Evolutionary conservation across 805 yeast genomes (phyloP).

Genomic region (Wickerhamiella australiensis): DNA sequence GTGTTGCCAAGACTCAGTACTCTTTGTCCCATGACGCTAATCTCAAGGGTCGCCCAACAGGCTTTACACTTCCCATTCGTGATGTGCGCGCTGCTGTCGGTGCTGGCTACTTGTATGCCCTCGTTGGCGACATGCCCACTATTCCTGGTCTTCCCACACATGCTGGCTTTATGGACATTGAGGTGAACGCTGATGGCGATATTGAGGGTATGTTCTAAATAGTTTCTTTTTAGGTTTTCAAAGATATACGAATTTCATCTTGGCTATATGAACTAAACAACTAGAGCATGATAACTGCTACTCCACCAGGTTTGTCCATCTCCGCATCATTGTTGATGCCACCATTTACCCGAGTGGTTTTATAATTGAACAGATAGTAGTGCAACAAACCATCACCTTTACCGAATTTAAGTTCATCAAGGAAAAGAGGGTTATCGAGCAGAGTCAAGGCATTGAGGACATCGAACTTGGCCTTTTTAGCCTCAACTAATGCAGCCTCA

Average conservation of each 20-base stretch:
- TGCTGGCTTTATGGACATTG: slow-evolving; percentile 95
- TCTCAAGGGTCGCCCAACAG: slow-evolving; percentile 89
- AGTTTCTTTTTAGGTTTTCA: neutral
- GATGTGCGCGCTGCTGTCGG: slow-evolving; percentile 92
- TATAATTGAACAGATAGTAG: slow-evolving; percentile 85
- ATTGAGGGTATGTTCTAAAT: slow-evolving; percentile 78
- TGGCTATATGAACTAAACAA: too few relatives aligned
- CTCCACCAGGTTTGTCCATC: slow-evolving; percentile 53
- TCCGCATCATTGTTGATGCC: slow-evolving; percentile 54
- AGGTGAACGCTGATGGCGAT: slow-evolving; percentile 78
- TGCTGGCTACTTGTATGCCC: slow-evolving; percentile 91
- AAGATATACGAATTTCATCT: neutral
- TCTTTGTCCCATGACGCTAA: slow-evolving; percentile 88
- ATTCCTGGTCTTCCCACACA: slow-evolving; percentile 95
- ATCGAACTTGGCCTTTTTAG: slow-evolving; percentile 60
- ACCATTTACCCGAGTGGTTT: slow-evolving; percentile 66
- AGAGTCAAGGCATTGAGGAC: slow-evolving; percentile 88
- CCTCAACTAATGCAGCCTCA: slow-evolving; percentile 62
- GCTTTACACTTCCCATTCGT: slow-evolving; percentile 85
- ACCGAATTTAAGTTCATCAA: slow-evolving; percentile 77
- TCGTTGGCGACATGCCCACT: slow-evolving; percentile 94
- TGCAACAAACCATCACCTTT: slow-evolving; percentile 87
- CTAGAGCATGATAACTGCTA: slow-evolving; percentile 80
- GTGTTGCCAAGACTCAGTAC: slow-evolving; percentile 96
- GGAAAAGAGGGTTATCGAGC: slow-evolving; percentile 77